phyloP scores from a whole-genome alignment of 1,284 basidiomycete genomes.

The Meripilus lineatus region DNA sequence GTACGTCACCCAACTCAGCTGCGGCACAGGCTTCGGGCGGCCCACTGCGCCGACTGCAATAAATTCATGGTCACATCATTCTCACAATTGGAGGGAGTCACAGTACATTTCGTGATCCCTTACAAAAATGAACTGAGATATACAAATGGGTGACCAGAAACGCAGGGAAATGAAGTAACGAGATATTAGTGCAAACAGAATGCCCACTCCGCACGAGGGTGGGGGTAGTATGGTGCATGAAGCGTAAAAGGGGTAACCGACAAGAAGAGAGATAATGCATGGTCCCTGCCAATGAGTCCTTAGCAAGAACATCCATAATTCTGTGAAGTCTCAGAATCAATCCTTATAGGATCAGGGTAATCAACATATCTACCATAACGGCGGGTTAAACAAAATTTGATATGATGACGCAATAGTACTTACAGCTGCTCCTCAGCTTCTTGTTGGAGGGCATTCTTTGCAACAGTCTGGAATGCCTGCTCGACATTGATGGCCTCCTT shows the following conservation, averaged over 20 bases:
- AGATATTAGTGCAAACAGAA: slow-evolving; percentile 14
- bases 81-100: too few species aligned
- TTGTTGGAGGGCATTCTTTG: slow-evolving; percentile 96
- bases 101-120: too few species aligned
- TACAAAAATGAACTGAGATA: too few species aligned
- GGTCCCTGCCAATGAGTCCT: slow-evolving; percentile 18
- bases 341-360: slow-evolving; percentile 98
- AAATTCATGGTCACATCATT: too few species aligned
- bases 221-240: slow-evolving; percentile 3
- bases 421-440: slow-evolving; percentile 95
- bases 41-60: too few species aligned
- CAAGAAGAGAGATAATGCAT: slow-evolving; percentile 14
- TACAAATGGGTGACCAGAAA: too few species aligned
- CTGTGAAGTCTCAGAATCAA: slow-evolving; percentile 91
- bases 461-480: slow-evolving; percentile 99
- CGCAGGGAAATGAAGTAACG: background rate
- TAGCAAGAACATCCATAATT: slow-evolving; percentile 92
- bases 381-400: slow-evolving; percentile 1
- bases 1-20: too few species aligned
- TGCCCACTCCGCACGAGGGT: background rate
- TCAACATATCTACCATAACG: slow-evolving; percentile 76
- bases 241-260: slow-evolving; percentile 21
- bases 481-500: slow-evolving; percentile 99
- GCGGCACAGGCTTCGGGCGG: too few species aligned
- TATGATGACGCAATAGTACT: slow-evolving; percentile 27